Base-by-base conservation (phyloP, 352 stramenopile species). In the Peronospora farinosa region DNA sequence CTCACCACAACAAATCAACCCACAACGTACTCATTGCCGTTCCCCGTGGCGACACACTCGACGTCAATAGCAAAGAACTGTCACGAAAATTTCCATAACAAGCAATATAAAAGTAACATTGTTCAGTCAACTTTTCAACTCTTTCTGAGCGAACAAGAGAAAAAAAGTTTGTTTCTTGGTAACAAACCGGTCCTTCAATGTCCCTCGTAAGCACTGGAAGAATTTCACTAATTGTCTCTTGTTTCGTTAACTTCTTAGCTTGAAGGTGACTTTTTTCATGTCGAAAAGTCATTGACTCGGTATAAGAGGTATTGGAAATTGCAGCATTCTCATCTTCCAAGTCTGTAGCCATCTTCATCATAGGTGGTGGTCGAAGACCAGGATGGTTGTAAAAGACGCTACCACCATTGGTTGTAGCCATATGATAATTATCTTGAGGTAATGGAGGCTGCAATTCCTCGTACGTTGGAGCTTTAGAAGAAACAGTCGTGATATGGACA, bases 21-120 rank as follows among this genome's bases (percentile, higher is more conserved):
- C 16, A 35, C 11, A 47, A 76, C 74, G 48, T 51, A 92, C 82
- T 78, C 69, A 33, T 65, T 81, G 43, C 81, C 84, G 23, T 65
- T 84, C 12, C 89, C 89, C 0, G 85, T 95, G 12, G 89, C 87
- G 11, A 97, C 84, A 63, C 89, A 97, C 64, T 97, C 89, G 46
- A 97, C 87, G 59, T 97, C 89, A 58, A 97, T 95, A 8, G 85
- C 88, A 47, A 90, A 96, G 59, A 96, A 95, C 77, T 88, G 23
- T 15, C 27, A 4, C 4, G 7, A 32, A 5, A 17, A 7, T 32
- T 6, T 3, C 12, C 2, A 27, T 25, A 42, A 4, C 1, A 38
- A 38, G 10, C 13, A 15, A 13, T 9, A 40, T 9, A 5, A 40
- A 16, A 13, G 6, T 27, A 27, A 27, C 3, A 27, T 27, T 4